Base-by-base conservation (phyloP, 139 green algal species). In the Asterochloris sp. region DNA sequence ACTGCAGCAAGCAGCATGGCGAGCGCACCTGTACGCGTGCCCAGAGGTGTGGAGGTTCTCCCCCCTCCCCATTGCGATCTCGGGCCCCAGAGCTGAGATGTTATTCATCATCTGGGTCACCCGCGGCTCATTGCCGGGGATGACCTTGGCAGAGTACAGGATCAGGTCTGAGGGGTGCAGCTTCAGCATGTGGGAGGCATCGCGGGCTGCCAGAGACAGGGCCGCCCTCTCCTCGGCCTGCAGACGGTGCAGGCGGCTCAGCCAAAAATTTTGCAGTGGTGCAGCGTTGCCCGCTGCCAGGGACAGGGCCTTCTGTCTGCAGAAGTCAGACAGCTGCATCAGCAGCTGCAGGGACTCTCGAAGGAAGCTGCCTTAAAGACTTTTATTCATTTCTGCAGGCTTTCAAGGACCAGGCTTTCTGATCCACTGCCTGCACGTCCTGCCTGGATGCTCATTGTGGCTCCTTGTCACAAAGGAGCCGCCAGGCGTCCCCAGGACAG, bases 91-190 rank as follows among this genome's bases (percentile, higher is more conserved):
- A 71, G 87, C 78, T 13, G 94, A 88, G 27, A 99, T 90, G 62
- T 74, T 77, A 92, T 99, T 99, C 89, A 99, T 96, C 97, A 99
- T 99, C 78, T 94, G 89, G 62, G 93, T 89, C 60, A 98, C 95
- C 68, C 89, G 87, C 38, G 88, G 91, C 74, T 93, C 88, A 76
- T 94, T 95, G 69, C 91, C 91, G 1, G 84, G 84, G 73, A 88
- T 85, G 60, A 97, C 89, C 85, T 98, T 98, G 12, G 94, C 96
- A 12, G 91, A 95, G 91, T 99, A 99, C 23, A 99, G 88, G 16
- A 99, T 71, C 15, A 97, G 84, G 87, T 99, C 97, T n/a, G 88
- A 85, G 10, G 85, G 76, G 23, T 81, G 67, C 29, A 99, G 93
- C 88, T 96, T 96, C 16, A 99, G 90, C 47, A 90, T 82, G 24